Conservation (phyloP, 2,329 filamentous ascomycete genomes). For the Phialophora verrucosa region DNA sequence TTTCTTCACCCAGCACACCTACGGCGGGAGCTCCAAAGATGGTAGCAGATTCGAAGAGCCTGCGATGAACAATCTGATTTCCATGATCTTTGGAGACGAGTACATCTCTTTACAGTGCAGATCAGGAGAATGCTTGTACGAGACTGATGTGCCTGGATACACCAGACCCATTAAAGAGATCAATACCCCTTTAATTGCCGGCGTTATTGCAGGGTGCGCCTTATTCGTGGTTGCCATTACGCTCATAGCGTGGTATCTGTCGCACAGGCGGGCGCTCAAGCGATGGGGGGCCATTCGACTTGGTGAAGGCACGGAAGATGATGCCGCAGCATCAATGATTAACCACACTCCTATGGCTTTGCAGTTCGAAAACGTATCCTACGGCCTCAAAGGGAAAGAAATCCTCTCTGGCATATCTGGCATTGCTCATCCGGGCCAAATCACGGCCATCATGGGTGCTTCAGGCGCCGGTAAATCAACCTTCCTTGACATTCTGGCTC, state of each 20-base stretch:
- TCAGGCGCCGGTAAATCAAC: slow-evolving; percentile 97
- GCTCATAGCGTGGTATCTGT: slow-evolving; percentile 83
- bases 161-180: slow-evolving; percentile 87
- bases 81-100: slow-evolving; percentile 84
- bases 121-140: slow-evolving; percentile 90
- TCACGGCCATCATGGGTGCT: slow-evolving; percentile 97
- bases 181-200: slow-evolving; percentile 94
- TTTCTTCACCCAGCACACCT: slow-evolving; percentile 71
- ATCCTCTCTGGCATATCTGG: slow-evolving; percentile 83
- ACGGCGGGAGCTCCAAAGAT: slow-evolving; percentile 63
- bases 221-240: slow-evolving; percentile 90
- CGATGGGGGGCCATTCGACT: slow-evolving; percentile 76
- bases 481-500: slow-evolving; percentile 91
- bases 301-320: slow-evolving; percentile 84
- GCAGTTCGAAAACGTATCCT: slow-evolving; percentile 86
- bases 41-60: slow-evolving; percentile 90
- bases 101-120: slow-evolving; percentile 84
- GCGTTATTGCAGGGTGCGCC: slow-evolving; percentile 83
- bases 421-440: slow-evolving; percentile 89
- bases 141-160: slow-evolving; percentile 91
- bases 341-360: slow-evolving; percentile 91
- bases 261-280: slow-evolving; percentile 68
- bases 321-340: slow-evolving; percentile 81
- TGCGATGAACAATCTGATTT: slow-evolving; percentile 88
- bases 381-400: slow-evolving; percentile 82